phyloP scores from a whole-genome alignment of 768 basidiomycete species.

The Lactarius sanguifluus region DNA sequence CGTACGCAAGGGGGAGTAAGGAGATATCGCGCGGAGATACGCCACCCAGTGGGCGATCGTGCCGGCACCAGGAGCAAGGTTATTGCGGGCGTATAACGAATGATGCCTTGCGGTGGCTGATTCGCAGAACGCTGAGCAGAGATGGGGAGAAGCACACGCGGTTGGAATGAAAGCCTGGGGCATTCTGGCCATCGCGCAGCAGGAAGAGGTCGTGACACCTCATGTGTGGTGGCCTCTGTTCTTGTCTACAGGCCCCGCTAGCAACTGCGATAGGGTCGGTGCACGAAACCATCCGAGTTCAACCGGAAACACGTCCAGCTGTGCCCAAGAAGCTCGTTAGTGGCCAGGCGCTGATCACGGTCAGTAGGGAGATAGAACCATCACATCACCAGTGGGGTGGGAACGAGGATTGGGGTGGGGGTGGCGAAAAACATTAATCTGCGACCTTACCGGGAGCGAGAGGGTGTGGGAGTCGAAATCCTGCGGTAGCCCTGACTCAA shows the following conservation, averaged over 20 bases:
- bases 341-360: neutral
- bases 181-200: conserved; percentile 9
- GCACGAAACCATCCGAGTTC: neutral
- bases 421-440: conserved; percentile 5
- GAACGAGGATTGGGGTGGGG: neutral
- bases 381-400: neutral
- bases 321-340: neutral
- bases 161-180: conserved; percentile 8
- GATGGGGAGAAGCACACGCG: conserved; percentile 1
- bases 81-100: neutral
- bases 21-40: conserved; percentile 19
- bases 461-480: conserved; percentile 1
- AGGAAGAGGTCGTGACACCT: neutral
- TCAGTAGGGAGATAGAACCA: neutral
- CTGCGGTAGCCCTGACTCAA: neutral
- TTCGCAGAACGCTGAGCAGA: conserved; percentile 5
- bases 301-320: conserved; percentile 1
- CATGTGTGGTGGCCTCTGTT: neutral
- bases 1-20: neutral
- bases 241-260: neutral
- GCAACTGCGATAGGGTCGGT: conserved; percentile 6
- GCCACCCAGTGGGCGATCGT: conserved; percentile 5
- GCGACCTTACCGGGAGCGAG: neutral
- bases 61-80: conserved; percentile 1
- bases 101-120: conserved; percentile 1